Conservation (phyloP, 2,329 filamentous ascomycete genomes). For the Colletotrichum sp. region DNA sequence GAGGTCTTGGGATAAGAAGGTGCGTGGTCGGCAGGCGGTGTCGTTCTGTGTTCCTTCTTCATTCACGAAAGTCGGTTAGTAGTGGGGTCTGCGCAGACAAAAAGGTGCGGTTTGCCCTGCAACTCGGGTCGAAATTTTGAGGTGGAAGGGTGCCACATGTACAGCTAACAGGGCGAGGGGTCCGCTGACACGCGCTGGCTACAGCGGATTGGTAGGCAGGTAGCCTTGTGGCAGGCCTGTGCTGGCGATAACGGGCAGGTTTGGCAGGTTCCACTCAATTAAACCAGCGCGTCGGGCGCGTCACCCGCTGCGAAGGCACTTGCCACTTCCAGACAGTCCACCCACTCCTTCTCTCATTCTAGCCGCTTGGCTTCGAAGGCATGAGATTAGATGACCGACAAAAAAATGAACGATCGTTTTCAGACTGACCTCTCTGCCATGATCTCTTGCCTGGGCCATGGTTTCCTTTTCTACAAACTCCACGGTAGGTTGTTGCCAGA, state of each 20-base stretch:
- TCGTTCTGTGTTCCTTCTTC: slow-evolving; percentile 10
- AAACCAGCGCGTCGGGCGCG: slow-evolving; percentile 11
- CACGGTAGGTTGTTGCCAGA: neutral
- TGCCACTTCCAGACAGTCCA: neutral
- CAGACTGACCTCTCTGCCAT: neutral
- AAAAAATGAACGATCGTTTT: neutral
- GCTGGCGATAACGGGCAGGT: neutral
- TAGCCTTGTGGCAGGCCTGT: neutral
- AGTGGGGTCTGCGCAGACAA: slow-evolving; percentile 10
- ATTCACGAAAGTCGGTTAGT: slow-evolving; percentile 18
- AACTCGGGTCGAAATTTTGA: neutral
- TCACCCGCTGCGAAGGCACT: neutral
- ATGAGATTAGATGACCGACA: neutral
- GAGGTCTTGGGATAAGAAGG: neutral
- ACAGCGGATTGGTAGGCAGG: neutral
- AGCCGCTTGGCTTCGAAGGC: neutral
- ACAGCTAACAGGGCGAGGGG: neutral
- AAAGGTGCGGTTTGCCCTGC: neutral
- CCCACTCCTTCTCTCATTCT: neutral
- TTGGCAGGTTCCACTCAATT: slow-evolving; percentile 5
- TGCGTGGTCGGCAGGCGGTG: neutral
- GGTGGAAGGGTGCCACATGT: neutral
- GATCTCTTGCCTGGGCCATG: neutral
- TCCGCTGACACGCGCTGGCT: slow-evolving; percentile 1
- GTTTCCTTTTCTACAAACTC: neutral